These are phyloP conservation scores for Tetracladium maxilliforme DNA, from an alignment of 2,329 filamentous ascomycete species.

Conservation along the genomic window DNA sequence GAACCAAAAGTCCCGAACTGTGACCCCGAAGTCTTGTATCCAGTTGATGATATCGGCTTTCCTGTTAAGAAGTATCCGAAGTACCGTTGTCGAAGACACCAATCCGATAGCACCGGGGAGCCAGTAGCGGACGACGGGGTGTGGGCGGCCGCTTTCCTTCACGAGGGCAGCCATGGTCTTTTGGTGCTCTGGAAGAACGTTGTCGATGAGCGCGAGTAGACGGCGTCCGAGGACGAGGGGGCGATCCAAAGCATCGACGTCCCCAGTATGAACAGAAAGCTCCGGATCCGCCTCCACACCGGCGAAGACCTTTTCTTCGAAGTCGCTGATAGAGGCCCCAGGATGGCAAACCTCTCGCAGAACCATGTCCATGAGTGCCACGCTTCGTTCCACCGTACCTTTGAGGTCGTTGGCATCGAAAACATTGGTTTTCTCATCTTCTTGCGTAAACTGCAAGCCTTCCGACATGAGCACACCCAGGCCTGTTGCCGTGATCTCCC, in stretches of 20 bases:
- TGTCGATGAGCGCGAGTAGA: constrained; percentile 27
- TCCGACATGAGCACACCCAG: constrained; percentile 81
- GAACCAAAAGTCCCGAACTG: constrained; percentile 77
- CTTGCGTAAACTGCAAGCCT: constrained; percentile 53
- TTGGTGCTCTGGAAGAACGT: constrained; percentile 54
- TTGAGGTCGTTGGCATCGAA: constrained; percentile 46
- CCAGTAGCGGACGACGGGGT: constrained; percentile 73
- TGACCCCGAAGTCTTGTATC: constrained; percentile 66
- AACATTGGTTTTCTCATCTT: constrained; percentile 37
- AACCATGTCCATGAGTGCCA: constrained; percentile 76
- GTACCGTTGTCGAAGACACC: constrained; percentile 74
- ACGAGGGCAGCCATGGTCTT: constrained; percentile 38
- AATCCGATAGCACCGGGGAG: constrained; percentile 57
- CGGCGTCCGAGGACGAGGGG: constrained; percentile 3
- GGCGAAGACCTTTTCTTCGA: constrained; percentile 50
- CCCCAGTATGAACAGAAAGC: constrained; percentile 34
- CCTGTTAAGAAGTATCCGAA: constrained; percentile 62
- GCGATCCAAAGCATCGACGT: constrained; percentile 18
- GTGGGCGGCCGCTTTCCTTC: constrained; percentile 58
- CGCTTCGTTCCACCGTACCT: constrained; percentile 62
- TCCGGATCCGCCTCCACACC: constrained; percentile 47
- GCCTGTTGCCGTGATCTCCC: constrained; percentile 71
- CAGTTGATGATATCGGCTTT: constrained; percentile 66
- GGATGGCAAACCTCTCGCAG: constrained; percentile 54
- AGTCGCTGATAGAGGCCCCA: constrained; percentile 45